A percentile compares a stretch with the other conserved stretches of the same genome.
phyloP scores from a whole-genome alignment of 768 basidiomycete species.

The Boletus tylopilopsis region DNA sequence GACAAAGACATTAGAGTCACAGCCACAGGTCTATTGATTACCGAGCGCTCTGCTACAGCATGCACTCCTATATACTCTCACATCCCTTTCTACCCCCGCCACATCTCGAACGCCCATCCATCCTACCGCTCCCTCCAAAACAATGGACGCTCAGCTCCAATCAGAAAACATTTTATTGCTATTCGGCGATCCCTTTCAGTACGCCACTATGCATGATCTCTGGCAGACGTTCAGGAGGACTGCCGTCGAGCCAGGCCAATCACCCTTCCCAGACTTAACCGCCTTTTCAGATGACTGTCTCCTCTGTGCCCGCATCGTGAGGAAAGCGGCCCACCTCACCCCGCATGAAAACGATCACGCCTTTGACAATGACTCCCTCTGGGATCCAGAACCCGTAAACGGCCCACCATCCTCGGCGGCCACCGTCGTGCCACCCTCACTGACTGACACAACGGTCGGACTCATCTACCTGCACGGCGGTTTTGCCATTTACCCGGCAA shows the following conservation, averaged over 20 bases:
- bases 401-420: neutral
- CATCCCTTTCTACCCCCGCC: conserved; percentile 8
- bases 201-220: neutral
- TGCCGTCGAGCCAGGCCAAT: conserved; percentile 29
- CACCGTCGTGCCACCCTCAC: neutral
- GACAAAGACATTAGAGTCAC: neutral
- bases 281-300: conserved; percentile 31
- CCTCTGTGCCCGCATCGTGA: conserved; percentile 22
- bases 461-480: conserved; percentile 27
- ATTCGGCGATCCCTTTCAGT: neutral
- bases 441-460: conserved; percentile 4
- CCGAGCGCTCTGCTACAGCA: conserved; percentile 22
- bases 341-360: neutral
- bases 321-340: neutral
- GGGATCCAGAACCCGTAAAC: neutral
- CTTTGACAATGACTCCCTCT: neutral
- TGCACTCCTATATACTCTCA: conserved; percentile 6
- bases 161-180: conserved; percentile 16
- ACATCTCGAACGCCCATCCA: conserved; percentile 7
- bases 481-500: conserved; percentile 16
- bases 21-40: too few species aligned
- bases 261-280: conserved; percentile 14
- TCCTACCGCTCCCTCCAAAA: neutral
- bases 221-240: conserved; percentile 23
- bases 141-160: conserved; percentile 7